Conservation (phyloP, 2,329 filamentous ascomycete species). For the Beauveria pseudobassiana region DNA sequence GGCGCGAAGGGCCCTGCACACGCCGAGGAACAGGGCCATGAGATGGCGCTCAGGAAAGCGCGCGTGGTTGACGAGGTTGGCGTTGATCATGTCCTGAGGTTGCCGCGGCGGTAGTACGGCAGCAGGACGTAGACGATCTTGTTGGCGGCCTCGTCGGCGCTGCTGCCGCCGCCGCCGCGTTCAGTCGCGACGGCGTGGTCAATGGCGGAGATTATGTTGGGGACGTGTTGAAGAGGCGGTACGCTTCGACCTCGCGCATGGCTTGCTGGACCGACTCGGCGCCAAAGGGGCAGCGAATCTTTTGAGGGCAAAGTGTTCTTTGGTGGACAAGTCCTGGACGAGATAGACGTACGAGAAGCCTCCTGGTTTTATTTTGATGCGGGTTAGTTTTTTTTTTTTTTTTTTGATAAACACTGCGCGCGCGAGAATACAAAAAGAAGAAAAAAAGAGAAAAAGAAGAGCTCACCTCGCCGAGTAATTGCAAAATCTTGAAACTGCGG, state of each 20-base stretch:
- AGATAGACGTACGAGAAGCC: slow-evolving; percentile 99
- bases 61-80: slow-evolving; percentile 92
- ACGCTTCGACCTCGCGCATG: slow-evolving; percentile 95
- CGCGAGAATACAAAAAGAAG: too few relatives aligned
- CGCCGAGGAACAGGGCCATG: slow-evolving; percentile 85
- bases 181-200: slow-evolving; percentile 79
- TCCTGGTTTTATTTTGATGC: slow-evolving; percentile 40
- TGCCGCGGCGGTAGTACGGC: slow-evolving; percentile 90
- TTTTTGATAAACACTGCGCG: neutral
- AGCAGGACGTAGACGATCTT: slow-evolving; percentile 97
- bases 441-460: too few relatives aligned
- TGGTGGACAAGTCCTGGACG: slow-evolving; percentile 80
- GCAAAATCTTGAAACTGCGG: slow-evolving; percentile 90
- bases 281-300: slow-evolving; percentile 97
- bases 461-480: slow-evolving; percentile 79
- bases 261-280: slow-evolving; percentile 92
- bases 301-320: slow-evolving; percentile 92
- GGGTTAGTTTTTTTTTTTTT: neutral
- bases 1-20: slow-evolving; percentile 76
- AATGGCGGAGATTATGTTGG: slow-evolving; percentile 78
- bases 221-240: slow-evolving; percentile 78
- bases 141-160: slow-evolving; percentile 58
- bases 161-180: slow-evolving; percentile 29
- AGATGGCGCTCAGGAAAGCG: slow-evolving; percentile 80
- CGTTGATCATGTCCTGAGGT: slow-evolving; percentile 98